These are phyloP conservation scores for Astrothelium subdiscretum DNA, from an alignment of 495 filamentous ascomycete genomes.

Conservation along the genomic window DNA sequence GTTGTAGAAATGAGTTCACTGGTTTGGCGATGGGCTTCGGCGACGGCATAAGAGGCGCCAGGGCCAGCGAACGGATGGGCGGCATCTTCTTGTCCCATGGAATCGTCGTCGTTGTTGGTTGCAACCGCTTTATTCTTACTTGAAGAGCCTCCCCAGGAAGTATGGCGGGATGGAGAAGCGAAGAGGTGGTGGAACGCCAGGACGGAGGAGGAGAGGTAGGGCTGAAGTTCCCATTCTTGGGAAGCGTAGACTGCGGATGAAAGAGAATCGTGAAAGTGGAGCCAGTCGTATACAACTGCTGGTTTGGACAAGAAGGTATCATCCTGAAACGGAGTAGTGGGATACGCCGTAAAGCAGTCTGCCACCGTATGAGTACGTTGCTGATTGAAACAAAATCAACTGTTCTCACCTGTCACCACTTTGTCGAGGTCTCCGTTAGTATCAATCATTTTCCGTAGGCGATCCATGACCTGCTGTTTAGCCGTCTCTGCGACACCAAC, in stretches of 20 bases:
- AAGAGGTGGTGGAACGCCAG: conserved; percentile 91
- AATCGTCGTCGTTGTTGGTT: not conserved
- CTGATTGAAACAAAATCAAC: not conserved
- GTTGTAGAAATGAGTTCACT: conserved; percentile 42
- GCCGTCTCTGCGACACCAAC: conserved; percentile 59
- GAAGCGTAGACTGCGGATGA: conserved; percentile 58
- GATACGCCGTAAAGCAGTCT: conserved; percentile 75
- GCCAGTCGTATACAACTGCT: conserved; percentile 78
- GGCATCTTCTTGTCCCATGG: conserved; percentile 34
- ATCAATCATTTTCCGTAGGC: conserved; percentile 80
- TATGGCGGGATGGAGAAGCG: conserved; percentile 39
- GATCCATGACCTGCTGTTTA: conserved; percentile 65
- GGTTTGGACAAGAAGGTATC: conserved; percentile 86
- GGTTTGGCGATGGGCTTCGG: conserved; percentile 62
- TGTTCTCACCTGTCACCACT: conserved; percentile 51
- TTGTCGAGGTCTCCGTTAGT: conserved; percentile 80
- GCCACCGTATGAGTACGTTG: not conserved
- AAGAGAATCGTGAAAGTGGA: conserved; percentile 81
- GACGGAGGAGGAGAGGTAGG: conserved; percentile 74
- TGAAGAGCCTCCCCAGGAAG: conserved; percentile 28
- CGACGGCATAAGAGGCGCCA: conserved; percentile 63
- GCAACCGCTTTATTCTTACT: conserved; percentile 8
- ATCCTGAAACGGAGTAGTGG: conserved; percentile 79
- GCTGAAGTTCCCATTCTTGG: conserved; percentile 80
- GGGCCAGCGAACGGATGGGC: conserved; percentile 67